phyloP scores from a whole-genome alignment of 331 rosid species.

The Saraca asoca region DNA sequence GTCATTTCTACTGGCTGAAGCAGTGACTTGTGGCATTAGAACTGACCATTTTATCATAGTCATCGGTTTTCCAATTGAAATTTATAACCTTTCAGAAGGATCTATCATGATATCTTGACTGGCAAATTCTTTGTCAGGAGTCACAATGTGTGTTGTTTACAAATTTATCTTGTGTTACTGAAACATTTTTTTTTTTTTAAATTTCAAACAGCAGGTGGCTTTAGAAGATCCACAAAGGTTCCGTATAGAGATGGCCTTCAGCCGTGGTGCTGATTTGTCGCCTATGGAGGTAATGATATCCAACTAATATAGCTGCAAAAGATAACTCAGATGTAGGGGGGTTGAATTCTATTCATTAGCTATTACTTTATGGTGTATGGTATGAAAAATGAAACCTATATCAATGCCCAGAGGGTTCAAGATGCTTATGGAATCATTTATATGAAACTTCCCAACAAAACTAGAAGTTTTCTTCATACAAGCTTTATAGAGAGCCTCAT shows the following conservation, averaged over 20 bases:
- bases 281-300: slow-evolving; percentile 79
- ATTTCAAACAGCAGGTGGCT: slow-evolving; percentile 66
- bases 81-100: slow-evolving; percentile 17
- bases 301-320: slow-evolving; percentile 12
- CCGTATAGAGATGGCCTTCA: slow-evolving; percentile 85
- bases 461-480: neutral
- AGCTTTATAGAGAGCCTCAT: neutral
- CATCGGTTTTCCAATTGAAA: slow-evolving; percentile 17
- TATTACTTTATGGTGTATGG: neutral
- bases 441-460: slow-evolving; percentile 19
- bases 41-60: neutral
- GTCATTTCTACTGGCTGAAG: slow-evolving; percentile 24
- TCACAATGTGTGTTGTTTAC: slow-evolving; percentile 12
- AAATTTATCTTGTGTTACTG: slow-evolving; percentile 24
- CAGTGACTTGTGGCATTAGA: neutral
- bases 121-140: neutral
- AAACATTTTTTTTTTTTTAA: slow-evolving; percentile 19
- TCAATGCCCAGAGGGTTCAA: slow-evolving; percentile 3
- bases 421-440: slow-evolving; percentile 1
- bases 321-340: neutral
- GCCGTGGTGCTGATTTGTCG: slow-evolving; percentile 95
- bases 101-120: slow-evolving; percentile 8
- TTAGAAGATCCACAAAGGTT: slow-evolving; percentile 86
- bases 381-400: slow-evolving; percentile 22
- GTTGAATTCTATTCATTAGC: slow-evolving; percentile 16